These are phyloP conservation scores for Hamigera avellanea DNA, from an alignment of 495 filamentous ascomycete genomes.

Conservation along the genomic window DNA sequence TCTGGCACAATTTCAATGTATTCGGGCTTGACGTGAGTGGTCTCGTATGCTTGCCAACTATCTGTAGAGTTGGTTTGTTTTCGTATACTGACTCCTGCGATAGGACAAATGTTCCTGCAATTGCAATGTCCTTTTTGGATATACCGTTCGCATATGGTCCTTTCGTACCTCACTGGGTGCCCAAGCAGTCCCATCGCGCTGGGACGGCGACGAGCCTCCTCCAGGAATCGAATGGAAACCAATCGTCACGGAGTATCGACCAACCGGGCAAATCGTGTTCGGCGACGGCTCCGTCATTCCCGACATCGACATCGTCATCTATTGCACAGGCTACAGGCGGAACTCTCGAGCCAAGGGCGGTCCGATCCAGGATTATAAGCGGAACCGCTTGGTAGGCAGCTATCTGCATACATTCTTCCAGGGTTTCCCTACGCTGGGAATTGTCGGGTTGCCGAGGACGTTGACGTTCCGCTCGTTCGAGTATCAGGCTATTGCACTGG, in stretches of 20 bases:
- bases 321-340: slow-evolving; percentile 41
- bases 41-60: too few species aligned
- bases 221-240: slow-evolving; percentile 35
- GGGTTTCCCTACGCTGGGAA: too few species aligned
- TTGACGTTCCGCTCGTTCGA: too few species aligned
- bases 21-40: too few species aligned
- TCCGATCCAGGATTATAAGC: slow-evolving; percentile 27
- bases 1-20: too few species aligned
- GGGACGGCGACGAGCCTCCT: slow-evolving; percentile 30
- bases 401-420: too few species aligned
- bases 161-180: slow-evolving; percentile 36
- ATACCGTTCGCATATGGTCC: slow-evolving; percentile 36
- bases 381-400: slow-evolving; percentile 9
- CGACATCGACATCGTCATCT: slow-evolving; percentile 34
- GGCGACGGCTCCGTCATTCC: slow-evolving; percentile 24
- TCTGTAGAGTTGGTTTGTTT: too few species aligned
- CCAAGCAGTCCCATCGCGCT: slow-evolving; percentile 34
- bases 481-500: too few species aligned
- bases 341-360: slow-evolving; percentile 24
- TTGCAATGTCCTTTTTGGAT: too few species aligned
- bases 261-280: slow-evolving; percentile 29
- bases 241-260: slow-evolving; percentile 20
- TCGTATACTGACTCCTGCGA: too few species aligned
- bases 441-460: too few species aligned
- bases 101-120: too few species aligned